These are phyloP conservation scores for Emmonsiellopsis sp. DNA, from an alignment of 2,329 filamentous ascomycete genomes.

Conservation along the genomic window DNA sequence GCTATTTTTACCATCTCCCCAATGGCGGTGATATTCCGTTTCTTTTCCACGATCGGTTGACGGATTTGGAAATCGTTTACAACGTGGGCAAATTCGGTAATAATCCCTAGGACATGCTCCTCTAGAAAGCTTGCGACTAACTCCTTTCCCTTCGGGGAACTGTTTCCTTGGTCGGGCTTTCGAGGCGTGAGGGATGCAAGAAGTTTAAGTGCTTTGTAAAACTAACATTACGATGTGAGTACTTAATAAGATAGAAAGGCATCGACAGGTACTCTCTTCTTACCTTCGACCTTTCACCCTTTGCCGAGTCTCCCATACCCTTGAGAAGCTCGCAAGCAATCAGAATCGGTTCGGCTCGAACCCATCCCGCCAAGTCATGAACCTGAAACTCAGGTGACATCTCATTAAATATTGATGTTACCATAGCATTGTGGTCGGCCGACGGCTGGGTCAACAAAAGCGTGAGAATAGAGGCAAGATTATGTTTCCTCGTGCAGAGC, in stretches of 20 bases:
- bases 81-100: slow-evolving; percentile 67
- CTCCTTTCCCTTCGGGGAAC: slow-evolving; percentile 42
- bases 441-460: slow-evolving; percentile 52
- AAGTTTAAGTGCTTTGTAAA: slow-evolving; percentile 42
- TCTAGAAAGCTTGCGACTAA: slow-evolving; percentile 68
- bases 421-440: slow-evolving; percentile 55
- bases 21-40: slow-evolving; percentile 69
- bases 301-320: slow-evolving; percentile 58
- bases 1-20: slow-evolving; percentile 78
- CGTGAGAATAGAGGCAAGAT: slow-evolving; percentile 50
- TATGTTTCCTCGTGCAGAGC: slow-evolving; percentile 49
- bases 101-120: slow-evolving; percentile 74
- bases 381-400: slow-evolving; percentile 62
- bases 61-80: slow-evolving; percentile 60
- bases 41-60: slow-evolving; percentile 57
- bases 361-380: slow-evolving; percentile 55
- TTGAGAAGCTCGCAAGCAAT: slow-evolving; percentile 77
- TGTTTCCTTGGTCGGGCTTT: slow-evolving; percentile 36
- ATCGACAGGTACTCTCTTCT: slow-evolving; percentile 26
- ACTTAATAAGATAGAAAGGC: background rate
- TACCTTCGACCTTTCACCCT: slow-evolving; percentile 46
- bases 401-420: slow-evolving; percentile 58
- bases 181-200: slow-evolving; percentile 43
- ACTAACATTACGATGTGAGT: slow-evolving; percentile 22
- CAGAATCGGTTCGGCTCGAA: slow-evolving; percentile 64